Evolutionary conservation across 129 eudicot species (phyloP).

Genomic region (Logfia minima): DNA sequence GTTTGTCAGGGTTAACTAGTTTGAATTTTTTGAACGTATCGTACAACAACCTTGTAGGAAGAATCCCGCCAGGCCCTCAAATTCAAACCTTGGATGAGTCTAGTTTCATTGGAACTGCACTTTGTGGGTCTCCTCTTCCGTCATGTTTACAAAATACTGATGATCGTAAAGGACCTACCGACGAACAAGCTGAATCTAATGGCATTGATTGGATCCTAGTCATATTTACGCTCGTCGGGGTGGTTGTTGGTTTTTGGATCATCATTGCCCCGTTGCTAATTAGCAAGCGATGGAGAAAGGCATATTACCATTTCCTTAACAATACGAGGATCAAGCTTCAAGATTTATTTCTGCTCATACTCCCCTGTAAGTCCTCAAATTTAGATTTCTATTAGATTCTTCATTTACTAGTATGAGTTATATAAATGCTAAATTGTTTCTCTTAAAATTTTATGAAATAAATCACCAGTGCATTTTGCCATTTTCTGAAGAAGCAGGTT

Average conservation of each 20-base stretch:
- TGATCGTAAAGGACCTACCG: neutral
- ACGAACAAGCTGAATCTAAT: neutral
- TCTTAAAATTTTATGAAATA: neutral
- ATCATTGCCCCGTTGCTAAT: slow-evolving; percentile 23
- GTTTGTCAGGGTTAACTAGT: slow-evolving; percentile 8
- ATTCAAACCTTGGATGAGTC: slow-evolving; percentile 12
- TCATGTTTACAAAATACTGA: neutral
- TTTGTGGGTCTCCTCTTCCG: slow-evolving; percentile 32
- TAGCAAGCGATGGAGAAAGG: slow-evolving; percentile 26
- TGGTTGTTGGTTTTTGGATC: slow-evolving; percentile 28
- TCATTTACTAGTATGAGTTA: neutral
- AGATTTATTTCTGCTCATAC: slow-evolving; percentile 19
- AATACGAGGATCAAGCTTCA: slow-evolving; percentile 25
- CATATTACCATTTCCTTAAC: slow-evolving; percentile 25
- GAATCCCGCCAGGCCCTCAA: slow-evolving; percentile 35
- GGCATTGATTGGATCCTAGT: slow-evolving; percentile 29
- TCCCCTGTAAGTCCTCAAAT: slow-evolving; percentile 21
- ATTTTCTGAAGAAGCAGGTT: neutral
- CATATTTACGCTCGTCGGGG: slow-evolving; percentile 8
- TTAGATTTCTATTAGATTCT: neutral
- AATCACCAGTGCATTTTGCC: neutral
- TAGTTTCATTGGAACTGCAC: slow-evolving; percentile 26
- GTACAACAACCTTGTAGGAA: slow-evolving; percentile 14
- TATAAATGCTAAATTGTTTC: neutral
- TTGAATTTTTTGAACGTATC: slow-evolving; percentile 27